phyloP scores from a whole-genome alignment of 2,329 filamentous ascomycete genomes.

The Exophiala phaeomuriformis region DNA sequence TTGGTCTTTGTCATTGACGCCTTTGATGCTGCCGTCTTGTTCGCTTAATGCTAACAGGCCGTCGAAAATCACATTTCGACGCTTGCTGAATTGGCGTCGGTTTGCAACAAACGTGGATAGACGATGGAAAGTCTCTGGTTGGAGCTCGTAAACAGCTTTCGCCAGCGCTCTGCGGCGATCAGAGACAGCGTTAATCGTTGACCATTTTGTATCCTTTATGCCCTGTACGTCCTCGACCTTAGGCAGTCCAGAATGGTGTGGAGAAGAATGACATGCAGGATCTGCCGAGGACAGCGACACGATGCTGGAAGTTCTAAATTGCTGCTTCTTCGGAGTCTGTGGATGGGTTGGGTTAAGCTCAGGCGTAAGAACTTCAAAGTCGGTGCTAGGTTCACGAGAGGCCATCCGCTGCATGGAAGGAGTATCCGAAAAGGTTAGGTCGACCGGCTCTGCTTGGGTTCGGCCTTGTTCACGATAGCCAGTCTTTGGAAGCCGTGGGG shows the following conservation, averaged over 20 bases:
- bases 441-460: conserved; percentile 22
- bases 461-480: conserved; percentile 10
- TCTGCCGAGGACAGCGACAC: not conserved
- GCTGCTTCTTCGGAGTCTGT: conserved; percentile 1
- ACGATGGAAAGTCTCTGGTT: not conserved
- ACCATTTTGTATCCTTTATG: conserved; percentile 32
- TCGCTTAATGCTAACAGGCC: conserved; percentile 2
- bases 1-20: not conserved
- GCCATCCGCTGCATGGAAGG: not conserved
- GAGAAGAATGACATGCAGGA: not conserved
- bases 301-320: not conserved
- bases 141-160: conserved; percentile 23
- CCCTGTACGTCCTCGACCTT: conserved; percentile 27
- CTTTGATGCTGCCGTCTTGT: conserved; percentile 2
- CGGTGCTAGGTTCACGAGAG: conserved; percentile 12
- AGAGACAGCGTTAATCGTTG: conserved; percentile 31
- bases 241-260: conserved; percentile 11
- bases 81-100: not conserved
- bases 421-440: conserved; percentile 30
- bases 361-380: conserved; percentile 32
- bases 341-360: conserved; percentile 30
- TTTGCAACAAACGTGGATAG: conserved; percentile 4
- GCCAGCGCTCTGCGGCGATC: conserved; percentile 36
- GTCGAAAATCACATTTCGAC: conserved; percentile 4
- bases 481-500: conserved; percentile 11